Percentiles rank a stretch among this genome's conserved stretches.
Conservation (phyloP, 140 eudicot species). For the Stevia rebaudiana region DNA sequence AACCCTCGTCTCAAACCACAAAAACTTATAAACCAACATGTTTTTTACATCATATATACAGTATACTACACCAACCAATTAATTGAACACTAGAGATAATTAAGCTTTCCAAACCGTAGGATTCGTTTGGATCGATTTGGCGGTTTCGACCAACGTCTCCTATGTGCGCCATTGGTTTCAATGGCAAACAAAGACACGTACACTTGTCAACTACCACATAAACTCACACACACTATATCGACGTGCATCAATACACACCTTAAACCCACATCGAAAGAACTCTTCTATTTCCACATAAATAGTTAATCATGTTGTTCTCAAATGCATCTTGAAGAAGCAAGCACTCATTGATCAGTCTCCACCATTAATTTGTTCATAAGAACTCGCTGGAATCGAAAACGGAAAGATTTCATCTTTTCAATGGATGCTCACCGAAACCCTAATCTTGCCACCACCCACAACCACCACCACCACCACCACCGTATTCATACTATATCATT, state of each 20-base stretch:
- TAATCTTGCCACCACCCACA: slow-evolving; percentile 16
- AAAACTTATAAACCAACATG: no score
- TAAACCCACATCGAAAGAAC: background rate
- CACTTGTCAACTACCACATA: slow-evolving; percentile 44
- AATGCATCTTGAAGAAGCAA: background rate
- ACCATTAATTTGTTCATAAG: background rate
- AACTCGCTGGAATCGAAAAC: background rate
- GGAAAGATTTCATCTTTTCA: slow-evolving; percentile 11
- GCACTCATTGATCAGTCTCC: background rate
- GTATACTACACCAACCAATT: no score
- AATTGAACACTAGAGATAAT: no score
- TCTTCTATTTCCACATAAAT: slow-evolving; percentile 11
- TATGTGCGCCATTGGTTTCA: background rate
- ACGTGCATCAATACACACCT: slow-evolving; percentile 51
- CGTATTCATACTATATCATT: no score
- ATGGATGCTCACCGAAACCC: slow-evolving; percentile 18
- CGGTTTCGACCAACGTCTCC: background rate
- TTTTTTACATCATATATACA: no score
- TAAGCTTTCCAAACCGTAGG: no score
- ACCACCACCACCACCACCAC: background rate
- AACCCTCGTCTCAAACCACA: no score
- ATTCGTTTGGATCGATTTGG: no score
- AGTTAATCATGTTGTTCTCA: slow-evolving; percentile 9
- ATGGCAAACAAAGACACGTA: no score
- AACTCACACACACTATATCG: slow-evolving; percentile 19